phyloP scores from a whole-genome alignment of 2,329 filamentous ascomycete species.

The Colletotrichum cordylinicola region DNA sequence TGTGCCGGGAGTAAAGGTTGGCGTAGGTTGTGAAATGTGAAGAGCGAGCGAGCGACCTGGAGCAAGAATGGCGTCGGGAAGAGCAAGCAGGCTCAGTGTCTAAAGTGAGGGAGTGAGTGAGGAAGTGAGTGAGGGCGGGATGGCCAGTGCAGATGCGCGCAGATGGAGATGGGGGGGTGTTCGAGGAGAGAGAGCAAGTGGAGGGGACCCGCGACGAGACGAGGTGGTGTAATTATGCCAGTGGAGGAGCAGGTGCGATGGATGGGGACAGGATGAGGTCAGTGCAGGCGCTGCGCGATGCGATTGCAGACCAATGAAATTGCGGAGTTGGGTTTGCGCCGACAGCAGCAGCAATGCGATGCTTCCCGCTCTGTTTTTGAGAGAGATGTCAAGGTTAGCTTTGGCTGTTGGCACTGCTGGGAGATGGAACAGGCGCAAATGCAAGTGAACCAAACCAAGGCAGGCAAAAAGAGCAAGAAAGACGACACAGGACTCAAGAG shows the following conservation, averaged over 20 bases:
- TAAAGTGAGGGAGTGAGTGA: neutral
- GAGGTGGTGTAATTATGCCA: constrained; percentile 4
- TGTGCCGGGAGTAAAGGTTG: neutral
- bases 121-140: neutral
- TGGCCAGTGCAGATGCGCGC: neutral
- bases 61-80: neutral
- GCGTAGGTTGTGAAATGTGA: neutral
- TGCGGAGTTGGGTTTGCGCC: neutral
- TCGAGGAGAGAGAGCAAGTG: neutral
- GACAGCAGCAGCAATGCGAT: neutral
- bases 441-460: neutral
- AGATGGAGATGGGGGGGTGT: neutral
- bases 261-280: constrained; percentile 8
- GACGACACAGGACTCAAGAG: neutral
- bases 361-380: neutral
- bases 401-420: too few relatives aligned
- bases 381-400: neutral
- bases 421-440: neutral
- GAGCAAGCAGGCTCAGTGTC: neutral
- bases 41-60: neutral
- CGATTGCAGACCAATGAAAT: neutral
- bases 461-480: neutral
- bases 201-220: neutral
- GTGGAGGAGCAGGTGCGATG: neutral
- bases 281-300: constrained; percentile 1